These are phyloP conservation scores for Aspergillus sergii DNA, from an alignment of 2,329 filamentous ascomycete genomes.

Conservation along the genomic window DNA sequence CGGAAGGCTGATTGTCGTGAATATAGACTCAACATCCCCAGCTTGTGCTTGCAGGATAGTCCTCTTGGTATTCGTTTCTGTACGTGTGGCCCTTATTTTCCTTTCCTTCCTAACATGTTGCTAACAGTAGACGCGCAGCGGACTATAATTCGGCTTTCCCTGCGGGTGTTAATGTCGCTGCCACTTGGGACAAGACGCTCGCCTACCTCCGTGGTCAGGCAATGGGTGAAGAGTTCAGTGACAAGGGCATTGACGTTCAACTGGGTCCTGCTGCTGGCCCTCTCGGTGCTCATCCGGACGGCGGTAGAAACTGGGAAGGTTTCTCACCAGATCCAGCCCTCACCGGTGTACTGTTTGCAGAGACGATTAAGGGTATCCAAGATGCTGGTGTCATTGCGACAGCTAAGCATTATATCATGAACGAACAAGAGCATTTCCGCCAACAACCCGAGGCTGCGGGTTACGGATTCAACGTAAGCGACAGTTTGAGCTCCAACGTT, in stretches of 20 bases:
- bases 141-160: constrained; percentile 84
- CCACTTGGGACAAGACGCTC: constrained; percentile 76
- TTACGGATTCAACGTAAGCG: constrained; percentile 65
- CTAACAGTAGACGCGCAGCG: constrained; percentile 39
- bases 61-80: constrained; percentile 76
- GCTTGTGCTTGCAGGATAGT: constrained; percentile 84
- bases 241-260: constrained; percentile 74
- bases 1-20: background rate
- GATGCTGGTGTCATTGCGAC: constrained; percentile 80
- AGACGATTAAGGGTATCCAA: constrained; percentile 79
- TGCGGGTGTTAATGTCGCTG: constrained; percentile 75
- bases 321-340: constrained; percentile 75
- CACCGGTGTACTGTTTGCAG: constrained; percentile 70
- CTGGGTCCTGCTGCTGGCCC: constrained; percentile 78
- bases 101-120: background rate
- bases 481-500: constrained; percentile 62
- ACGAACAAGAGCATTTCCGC: constrained; percentile 76
- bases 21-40: constrained; percentile 58
- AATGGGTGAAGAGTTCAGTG: constrained; percentile 75
- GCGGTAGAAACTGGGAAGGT: constrained; percentile 69
- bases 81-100: constrained; percentile 30
- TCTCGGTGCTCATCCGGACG: constrained; percentile 67
- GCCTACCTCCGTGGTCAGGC: constrained; percentile 69
- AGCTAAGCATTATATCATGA: constrained; percentile 74
- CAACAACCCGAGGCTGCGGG: constrained; percentile 60